Evolutionary conservation across 306 rosid genomes (phyloP).

Genomic region (Quercus agrifolia): DNA sequence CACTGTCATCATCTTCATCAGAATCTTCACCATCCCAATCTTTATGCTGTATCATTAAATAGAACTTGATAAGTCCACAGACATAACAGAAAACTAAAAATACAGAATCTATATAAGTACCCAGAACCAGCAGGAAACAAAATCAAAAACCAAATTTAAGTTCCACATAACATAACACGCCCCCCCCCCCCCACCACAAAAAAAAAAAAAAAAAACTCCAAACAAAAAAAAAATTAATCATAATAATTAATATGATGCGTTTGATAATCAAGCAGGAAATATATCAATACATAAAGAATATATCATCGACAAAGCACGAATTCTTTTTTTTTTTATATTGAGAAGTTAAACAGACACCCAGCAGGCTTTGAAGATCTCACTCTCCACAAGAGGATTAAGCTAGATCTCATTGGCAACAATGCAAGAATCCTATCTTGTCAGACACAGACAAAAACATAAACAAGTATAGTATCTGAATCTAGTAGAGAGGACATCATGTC

Average conservation of each 20-base stretch:
- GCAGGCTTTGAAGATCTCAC: too few species aligned
- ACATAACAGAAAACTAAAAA: constrained; percentile 8
- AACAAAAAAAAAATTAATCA: neutral
- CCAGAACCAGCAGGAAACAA: constrained; percentile 13
- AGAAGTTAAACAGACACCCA: too few species aligned
- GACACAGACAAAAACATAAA: neutral
- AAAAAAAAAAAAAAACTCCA: too few species aligned
- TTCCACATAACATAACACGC: constrained; percentile 13
- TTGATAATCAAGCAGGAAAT: neutral
- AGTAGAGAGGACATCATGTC: neutral
- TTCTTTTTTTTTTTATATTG: neutral
- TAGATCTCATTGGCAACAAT: too few species aligned
- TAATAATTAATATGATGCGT: neutral
- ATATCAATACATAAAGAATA: neutral
- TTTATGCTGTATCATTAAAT: constrained; percentile 58
- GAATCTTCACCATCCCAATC: constrained; percentile 88
- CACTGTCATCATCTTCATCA: constrained; percentile 69
- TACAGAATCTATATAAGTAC: neutral
- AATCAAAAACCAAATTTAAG: constrained; percentile 1
- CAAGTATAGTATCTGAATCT: neutral
- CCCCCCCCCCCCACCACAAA: too few species aligned
- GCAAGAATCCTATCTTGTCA: neutral
- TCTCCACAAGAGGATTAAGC: too few species aligned
- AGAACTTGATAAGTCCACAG: constrained; percentile 25
- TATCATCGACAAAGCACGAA: neutral